phyloP scores from a whole-genome alignment of 768 basidiomycete species.

The Hericium erinaceus region DNA sequence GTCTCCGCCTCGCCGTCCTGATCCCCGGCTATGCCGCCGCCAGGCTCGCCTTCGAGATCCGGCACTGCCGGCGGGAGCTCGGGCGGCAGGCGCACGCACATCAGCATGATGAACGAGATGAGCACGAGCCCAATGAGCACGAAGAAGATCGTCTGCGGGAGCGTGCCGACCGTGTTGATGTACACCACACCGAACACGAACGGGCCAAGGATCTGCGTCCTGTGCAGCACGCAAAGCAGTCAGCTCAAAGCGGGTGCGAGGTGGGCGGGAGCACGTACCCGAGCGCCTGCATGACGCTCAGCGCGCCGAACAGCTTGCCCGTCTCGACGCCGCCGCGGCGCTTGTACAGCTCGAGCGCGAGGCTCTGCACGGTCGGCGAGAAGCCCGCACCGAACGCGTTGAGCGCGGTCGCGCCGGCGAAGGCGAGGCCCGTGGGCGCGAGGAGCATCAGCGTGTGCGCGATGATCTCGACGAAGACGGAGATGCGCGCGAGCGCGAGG shows the following conservation, averaged over 20 bases:
- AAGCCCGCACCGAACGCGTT: neutral
- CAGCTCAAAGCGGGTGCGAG: neutral
- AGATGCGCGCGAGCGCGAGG: slow-evolving; percentile 1
- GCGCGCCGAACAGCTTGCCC: slow-evolving; percentile 2
- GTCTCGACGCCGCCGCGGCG: neutral
- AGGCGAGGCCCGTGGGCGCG: neutral
- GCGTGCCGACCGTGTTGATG: neutral
- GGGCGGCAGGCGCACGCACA: slow-evolving; percentile 1
- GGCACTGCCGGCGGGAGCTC: neutral
- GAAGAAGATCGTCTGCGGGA: neutral
- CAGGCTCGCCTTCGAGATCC: neutral
- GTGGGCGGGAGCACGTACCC: neutral
- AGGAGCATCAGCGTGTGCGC: neutral
- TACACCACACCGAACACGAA: slow-evolving; percentile 1
- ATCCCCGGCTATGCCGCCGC: neutral
- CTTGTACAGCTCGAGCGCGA: slow-evolving; percentile 3
- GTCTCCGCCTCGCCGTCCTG: neutral
- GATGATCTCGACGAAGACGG: neutral
- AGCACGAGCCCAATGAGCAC: neutral
- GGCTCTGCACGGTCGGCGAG: slow-evolving; percentile 1
- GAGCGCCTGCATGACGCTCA: slow-evolving; percentile 1
- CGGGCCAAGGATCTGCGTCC: slow-evolving; percentile 2
- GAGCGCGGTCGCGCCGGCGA: neutral
- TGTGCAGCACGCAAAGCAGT: neutral
- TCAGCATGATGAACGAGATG: neutral